Evolutionary conservation across 2,329 filamentous ascomycete genomes (phyloP).

Genomic region (Penicillium sp.): DNA sequence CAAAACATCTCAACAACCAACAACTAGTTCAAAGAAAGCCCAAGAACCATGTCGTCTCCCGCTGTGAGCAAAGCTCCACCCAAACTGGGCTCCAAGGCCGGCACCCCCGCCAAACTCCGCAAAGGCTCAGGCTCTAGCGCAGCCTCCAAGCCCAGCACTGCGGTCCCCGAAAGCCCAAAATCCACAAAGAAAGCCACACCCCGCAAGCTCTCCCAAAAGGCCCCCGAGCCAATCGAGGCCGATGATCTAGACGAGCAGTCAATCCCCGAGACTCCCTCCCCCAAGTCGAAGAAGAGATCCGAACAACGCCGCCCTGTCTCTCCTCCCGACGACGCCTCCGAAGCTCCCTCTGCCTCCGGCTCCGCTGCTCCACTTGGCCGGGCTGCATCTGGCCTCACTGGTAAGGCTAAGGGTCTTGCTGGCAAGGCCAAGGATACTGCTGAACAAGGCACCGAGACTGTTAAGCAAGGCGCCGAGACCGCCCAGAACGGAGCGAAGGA

Average conservation of each 20-base stretch:
- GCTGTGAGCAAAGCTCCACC: constrained; percentile 22
- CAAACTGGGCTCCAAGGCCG: constrained; percentile 23
- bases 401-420: constrained; percentile 20
- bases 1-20: neutral
- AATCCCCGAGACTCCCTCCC: constrained; percentile 24
- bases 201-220: constrained; percentile 26
- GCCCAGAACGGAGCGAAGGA: constrained; percentile 1
- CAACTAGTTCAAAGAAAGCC: neutral
- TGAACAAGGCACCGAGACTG: constrained; percentile 9
- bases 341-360: constrained; percentile 25
- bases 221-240: constrained; percentile 21
- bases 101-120: constrained; percentile 22
- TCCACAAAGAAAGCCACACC: constrained; percentile 23
- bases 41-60: constrained; percentile 19
- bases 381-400: constrained; percentile 14
- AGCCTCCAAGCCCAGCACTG: constrained; percentile 18
- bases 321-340: constrained; percentile 26
- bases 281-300: constrained; percentile 23
- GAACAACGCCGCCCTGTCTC: constrained; percentile 29
- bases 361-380: constrained; percentile 23
- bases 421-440: constrained; percentile 20
- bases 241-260: constrained; percentile 17
- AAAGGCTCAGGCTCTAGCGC: constrained; percentile 26
- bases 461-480: constrained; percentile 10
- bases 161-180: constrained; percentile 12